Conservation (phyloP, 2,329 filamentous ascomycete species). For the Beauveria bassiana region DNA sequence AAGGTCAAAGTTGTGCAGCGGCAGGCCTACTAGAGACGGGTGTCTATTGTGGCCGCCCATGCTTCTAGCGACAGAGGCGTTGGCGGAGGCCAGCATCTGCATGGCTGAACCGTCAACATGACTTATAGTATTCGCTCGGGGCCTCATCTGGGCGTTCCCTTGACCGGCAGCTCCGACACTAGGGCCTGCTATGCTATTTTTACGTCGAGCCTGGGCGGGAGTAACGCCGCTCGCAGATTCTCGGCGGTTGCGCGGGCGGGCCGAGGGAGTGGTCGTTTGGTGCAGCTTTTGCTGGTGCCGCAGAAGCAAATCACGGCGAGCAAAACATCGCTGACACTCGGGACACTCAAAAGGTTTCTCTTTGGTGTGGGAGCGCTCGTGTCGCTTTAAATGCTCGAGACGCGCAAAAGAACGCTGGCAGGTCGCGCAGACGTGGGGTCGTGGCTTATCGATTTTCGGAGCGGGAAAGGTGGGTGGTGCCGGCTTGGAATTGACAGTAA, state of each 20-base stretch:
- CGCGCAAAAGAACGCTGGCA: slow-evolving; percentile 90
- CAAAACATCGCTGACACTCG: slow-evolving; percentile 91
- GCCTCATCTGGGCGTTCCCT: slow-evolving; percentile 59
- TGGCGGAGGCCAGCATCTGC: slow-evolving; percentile 60
- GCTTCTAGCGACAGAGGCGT: slow-evolving; percentile 41
- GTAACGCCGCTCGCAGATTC: slow-evolving; percentile 76
- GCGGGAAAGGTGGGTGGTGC: slow-evolving; percentile 54
- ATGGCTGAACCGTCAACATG: slow-evolving; percentile 75
- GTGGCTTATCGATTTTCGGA: slow-evolving; percentile 94
- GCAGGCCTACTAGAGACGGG: slow-evolving; percentile 63
- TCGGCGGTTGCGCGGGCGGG: slow-evolving; percentile 77
- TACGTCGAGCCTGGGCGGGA: slow-evolving; percentile 64
- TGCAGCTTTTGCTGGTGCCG: slow-evolving; percentile 98
- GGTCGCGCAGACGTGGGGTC: slow-evolving; percentile 87
- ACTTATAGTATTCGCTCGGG: slow-evolving; percentile 91
- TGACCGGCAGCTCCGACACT: slow-evolving; percentile 33
- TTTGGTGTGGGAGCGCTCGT: slow-evolving; percentile 41
- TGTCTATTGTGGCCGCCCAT: slow-evolving; percentile 60
- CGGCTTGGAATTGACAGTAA: slow-evolving; percentile 41
- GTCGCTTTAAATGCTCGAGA: slow-evolving; percentile 82
- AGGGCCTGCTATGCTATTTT: slow-evolving; percentile 74
- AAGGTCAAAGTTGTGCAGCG: slow-evolving; percentile 52
- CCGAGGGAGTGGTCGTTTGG: slow-evolving; percentile 81
- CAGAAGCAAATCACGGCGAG: slow-evolving; percentile 80
- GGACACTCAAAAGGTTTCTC: slow-evolving; percentile 98